These are phyloP conservation scores for Venturia asperata DNA, from an alignment of 2,329 filamentous ascomycete genomes.

Conservation along the genomic window DNA sequence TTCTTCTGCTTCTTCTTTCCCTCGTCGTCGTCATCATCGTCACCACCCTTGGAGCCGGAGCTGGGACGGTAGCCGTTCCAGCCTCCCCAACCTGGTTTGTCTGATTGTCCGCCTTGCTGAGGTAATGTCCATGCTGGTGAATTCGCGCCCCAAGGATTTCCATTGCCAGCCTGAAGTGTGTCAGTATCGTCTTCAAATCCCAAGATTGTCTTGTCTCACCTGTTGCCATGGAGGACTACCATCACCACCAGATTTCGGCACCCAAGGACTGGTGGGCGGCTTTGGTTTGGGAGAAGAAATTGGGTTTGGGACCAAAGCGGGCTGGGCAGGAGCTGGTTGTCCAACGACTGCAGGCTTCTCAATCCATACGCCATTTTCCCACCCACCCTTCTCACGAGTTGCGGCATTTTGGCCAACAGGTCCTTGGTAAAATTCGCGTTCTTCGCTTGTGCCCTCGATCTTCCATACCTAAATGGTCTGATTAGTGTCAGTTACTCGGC, in stretches of 20 bases:
- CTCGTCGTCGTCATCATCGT: not conserved
- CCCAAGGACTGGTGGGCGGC: not conserved
- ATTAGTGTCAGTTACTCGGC: not conserved
- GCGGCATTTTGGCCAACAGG: not conserved
- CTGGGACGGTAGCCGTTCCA: not conserved
- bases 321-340: not conserved
- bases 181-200: not conserved
- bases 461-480: slow-evolving; percentile 16
- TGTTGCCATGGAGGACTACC: slow-evolving; percentile 7
- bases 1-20: slow-evolving; percentile 3
- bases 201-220: not conserved
- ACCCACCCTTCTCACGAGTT: slow-evolving; percentile 1
- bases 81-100: not conserved
- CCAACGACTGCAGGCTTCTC: not conserved
- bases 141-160: not conserved
- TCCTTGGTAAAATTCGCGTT: not conserved
- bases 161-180: not conserved
- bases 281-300: not conserved
- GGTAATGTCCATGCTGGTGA: not conserved
- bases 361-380: slow-evolving; percentile 13
- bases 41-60: not conserved
- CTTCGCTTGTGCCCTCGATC: not conserved
- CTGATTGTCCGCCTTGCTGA: not conserved
- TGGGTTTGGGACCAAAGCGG: not conserved
- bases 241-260: not conserved